Evolutionary conservation across 176 grass and related monocot species (phyloP).

Genomic region (Oryza nivara): DNA sequence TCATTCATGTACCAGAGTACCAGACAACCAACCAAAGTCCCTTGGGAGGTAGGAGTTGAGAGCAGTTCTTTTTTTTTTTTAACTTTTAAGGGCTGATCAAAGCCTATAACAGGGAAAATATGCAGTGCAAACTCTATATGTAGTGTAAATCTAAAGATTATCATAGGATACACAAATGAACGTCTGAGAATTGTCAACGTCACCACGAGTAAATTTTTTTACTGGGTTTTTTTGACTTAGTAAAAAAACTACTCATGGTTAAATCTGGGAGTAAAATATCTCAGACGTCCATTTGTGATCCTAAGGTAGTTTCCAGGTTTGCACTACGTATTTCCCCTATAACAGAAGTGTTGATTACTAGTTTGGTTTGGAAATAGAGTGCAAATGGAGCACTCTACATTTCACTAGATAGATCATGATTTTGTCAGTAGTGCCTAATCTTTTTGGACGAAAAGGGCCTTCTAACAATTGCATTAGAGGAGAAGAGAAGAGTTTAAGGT

Average conservation of each 20-base stretch:
- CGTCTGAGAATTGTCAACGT: too few relatives aligned
- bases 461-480: neutral
- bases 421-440: neutral
- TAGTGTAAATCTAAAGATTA: too few relatives aligned
- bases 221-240: too few relatives aligned
- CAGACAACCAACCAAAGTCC: neutral
- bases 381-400: neutral
- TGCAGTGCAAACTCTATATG: too few relatives aligned
- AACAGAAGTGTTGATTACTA: neutral
- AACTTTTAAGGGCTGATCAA: neutral
- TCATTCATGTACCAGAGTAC: neutral
- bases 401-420: neutral
- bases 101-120: neutral
- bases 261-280: too few relatives aligned
- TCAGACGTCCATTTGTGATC: too few relatives aligned
- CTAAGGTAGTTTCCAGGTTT: too few relatives aligned
- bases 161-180: too few relatives aligned
- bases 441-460: neutral
- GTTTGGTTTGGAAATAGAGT: neutral
- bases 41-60: neutral
- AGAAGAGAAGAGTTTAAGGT: neutral
- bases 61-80: neutral
- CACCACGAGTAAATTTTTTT: too few relatives aligned
- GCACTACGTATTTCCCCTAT: too few relatives aligned
- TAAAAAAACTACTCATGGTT: too few relatives aligned